phyloP scores from a whole-genome alignment of 2,329 filamentous ascomycete species.

The Colletotrichum paranaense region DNA sequence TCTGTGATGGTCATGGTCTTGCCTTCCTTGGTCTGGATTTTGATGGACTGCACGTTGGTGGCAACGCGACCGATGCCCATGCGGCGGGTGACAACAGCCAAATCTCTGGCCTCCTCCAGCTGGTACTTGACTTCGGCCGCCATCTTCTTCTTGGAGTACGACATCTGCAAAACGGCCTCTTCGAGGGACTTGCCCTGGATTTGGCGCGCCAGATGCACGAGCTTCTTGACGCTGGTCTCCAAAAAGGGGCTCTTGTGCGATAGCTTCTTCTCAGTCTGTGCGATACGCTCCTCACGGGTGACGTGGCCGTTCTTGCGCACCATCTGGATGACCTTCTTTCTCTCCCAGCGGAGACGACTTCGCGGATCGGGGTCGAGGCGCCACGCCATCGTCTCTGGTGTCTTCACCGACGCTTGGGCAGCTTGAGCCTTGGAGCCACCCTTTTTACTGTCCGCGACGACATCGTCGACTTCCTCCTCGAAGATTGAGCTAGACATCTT shows the following conservation, averaged over 20 bases:
- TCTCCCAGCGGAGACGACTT: conserved; percentile 79
- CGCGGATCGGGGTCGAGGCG: conserved; percentile 81
- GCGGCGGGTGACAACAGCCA: conserved; percentile 81
- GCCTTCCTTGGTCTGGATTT: conserved; percentile 81
- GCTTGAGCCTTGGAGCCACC: conserved; percentile 37
- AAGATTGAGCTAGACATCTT: conserved; percentile 69
- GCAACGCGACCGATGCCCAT: conserved; percentile 77
- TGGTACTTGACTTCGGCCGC: conserved; percentile 83
- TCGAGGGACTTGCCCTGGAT: conserved; percentile 94
- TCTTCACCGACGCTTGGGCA: conserved; percentile 49
- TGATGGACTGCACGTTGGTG: conserved; percentile 43
- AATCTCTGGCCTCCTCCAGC: conserved; percentile 82
- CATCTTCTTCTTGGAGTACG: conserved; percentile 93
- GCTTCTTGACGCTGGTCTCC: conserved; percentile 91
- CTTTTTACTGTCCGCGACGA: conserved; percentile 48
- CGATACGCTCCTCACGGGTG: conserved; percentile 73
- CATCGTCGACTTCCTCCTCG: conserved; percentile 64
- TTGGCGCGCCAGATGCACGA: conserved; percentile 86
- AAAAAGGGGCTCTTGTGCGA: conserved; percentile 75
- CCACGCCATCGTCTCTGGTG: conserved; percentile 66
- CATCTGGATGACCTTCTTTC: conserved; percentile 84
- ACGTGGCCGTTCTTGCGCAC: conserved; percentile 76
- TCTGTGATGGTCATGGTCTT: conserved; percentile 78
- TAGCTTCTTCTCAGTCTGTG: conserved; percentile 69
- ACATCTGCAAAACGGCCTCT: conserved; percentile 94